phyloP scores from a whole-genome alignment of 495 filamentous ascomycete genomes.

The Aspergillus avenaceus region DNA sequence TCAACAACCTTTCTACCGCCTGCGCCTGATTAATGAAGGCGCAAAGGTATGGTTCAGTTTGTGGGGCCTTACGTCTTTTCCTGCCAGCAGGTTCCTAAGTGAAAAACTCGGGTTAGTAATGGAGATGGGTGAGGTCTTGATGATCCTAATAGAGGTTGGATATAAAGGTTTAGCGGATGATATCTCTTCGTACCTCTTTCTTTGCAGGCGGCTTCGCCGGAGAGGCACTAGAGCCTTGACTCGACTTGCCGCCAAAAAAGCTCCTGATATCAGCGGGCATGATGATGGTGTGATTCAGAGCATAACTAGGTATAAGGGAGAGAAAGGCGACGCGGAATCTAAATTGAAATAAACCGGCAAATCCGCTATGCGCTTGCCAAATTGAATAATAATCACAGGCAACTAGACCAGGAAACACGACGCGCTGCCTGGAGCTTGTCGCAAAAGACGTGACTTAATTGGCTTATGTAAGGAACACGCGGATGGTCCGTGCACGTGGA shows the following conservation, averaged over 20 bases:
- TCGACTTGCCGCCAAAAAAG: slow-evolving; percentile 64
- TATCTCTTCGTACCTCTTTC: slow-evolving; percentile 35
- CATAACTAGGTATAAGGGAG: background rate
- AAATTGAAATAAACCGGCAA: background rate
- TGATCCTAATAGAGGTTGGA: no score
- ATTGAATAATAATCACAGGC: background rate
- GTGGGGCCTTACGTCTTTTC: slow-evolving; percentile 33
- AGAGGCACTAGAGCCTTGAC: slow-evolving; percentile 24
- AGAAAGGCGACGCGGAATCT: background rate
- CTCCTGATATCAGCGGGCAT: slow-evolving; percentile 78
- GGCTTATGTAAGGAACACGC: slow-evolving; percentile 30
- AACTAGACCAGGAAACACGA: slow-evolving; percentile 19
- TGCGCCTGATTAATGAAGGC: slow-evolving; percentile 23
- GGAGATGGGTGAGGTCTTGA: no score
- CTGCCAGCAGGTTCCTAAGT: slow-evolving; percentile 31
- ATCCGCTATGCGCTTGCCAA: background rate
- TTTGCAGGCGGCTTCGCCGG: slow-evolving; percentile 32
- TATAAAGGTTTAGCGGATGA: background rate
- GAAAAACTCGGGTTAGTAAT: background rate
- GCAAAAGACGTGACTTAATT: slow-evolving; percentile 26
- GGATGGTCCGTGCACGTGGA: slow-evolving; percentile 24
- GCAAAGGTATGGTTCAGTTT: background rate
- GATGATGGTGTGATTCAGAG: slow-evolving; percentile 5
- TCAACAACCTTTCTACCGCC: slow-evolving; percentile 68
- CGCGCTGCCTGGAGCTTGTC: slow-evolving; percentile 26